These are phyloP conservation scores for Lonicera japonica DNA, from an alignment of 129 eudicot genomes.

Conservation along the genomic window DNA sequence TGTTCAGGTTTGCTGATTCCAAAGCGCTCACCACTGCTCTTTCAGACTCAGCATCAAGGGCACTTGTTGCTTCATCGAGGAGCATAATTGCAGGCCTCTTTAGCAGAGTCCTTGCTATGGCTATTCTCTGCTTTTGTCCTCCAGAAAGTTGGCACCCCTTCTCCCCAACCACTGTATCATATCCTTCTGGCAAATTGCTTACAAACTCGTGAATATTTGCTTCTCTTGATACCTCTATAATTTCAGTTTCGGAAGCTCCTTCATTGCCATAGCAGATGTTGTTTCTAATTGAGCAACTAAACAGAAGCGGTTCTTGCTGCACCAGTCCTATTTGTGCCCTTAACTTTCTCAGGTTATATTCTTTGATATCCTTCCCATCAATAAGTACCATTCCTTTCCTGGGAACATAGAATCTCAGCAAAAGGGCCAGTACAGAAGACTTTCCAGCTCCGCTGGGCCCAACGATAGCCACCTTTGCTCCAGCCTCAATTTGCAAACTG, in stretches of 20 bases:
- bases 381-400: conserved; percentile 37
- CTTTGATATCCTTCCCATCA: conserved; percentile 47
- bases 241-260: conserved; percentile 54
- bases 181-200: conserved; percentile 71
- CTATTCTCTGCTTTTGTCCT: conserved; percentile 81
- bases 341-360: conserved; percentile 53
- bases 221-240: conserved; percentile 52
- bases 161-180: conserved; percentile 65
- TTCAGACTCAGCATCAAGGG: conserved; percentile 83
- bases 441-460: conserved; percentile 90
- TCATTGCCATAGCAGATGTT: conserved; percentile 70
- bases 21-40: conserved; percentile 56
- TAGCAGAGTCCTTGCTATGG: conserved; percentile 60
- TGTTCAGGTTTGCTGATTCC: conserved; percentile 37
- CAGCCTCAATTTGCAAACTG: conserved; percentile 52
- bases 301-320: conserved; percentile 74
- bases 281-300: conserved; percentile 66
- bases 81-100: conserved; percentile 73
- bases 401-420: conserved; percentile 62
- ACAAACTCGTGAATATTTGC: conserved; percentile 74
- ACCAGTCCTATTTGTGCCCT: conserved; percentile 66
- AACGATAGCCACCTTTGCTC: conserved; percentile 70
- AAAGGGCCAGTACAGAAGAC: conserved; percentile 62
- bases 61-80: conserved; percentile 85
- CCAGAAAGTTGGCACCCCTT: conserved; percentile 90